phyloP scores from a whole-genome alignment of 129 eudicot genomes.

The Kitagawia praeruptora region DNA sequence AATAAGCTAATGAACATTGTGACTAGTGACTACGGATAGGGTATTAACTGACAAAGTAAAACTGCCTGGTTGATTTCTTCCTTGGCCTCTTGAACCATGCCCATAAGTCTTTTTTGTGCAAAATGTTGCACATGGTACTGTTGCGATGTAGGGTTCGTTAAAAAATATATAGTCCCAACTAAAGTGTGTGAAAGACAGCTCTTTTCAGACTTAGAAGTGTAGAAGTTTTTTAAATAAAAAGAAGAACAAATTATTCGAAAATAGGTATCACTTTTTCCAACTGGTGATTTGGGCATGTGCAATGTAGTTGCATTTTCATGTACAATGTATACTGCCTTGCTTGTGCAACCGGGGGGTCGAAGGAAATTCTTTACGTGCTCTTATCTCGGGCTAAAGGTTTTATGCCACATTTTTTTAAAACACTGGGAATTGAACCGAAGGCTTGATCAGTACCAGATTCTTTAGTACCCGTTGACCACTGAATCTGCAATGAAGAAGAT shows the following conservation, averaged over 20 bases:
- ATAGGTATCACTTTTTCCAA: background rate
- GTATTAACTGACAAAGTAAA: background rate
- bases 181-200: too few species aligned
- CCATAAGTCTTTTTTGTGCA: too few species aligned
- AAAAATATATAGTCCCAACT: too few species aligned
- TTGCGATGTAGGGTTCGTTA: too few species aligned
- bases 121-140: too few species aligned
- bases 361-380: background rate
- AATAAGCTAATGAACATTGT: background rate
- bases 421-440: background rate
- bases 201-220: too few species aligned
- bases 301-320: background rate
- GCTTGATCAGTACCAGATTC: too few species aligned
- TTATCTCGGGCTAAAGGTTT: background rate
- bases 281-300: too few species aligned
- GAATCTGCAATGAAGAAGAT: too few species aligned
- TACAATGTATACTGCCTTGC: background rate
- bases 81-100: background rate
- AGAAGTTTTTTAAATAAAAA: too few species aligned
- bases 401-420: background rate
- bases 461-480: too few species aligned
- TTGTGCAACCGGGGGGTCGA: background rate
- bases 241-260: background rate
- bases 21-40: background rate
- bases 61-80: background rate